phyloP scores from a whole-genome alignment of 345 rosid species.

The Salix viminalis region DNA sequence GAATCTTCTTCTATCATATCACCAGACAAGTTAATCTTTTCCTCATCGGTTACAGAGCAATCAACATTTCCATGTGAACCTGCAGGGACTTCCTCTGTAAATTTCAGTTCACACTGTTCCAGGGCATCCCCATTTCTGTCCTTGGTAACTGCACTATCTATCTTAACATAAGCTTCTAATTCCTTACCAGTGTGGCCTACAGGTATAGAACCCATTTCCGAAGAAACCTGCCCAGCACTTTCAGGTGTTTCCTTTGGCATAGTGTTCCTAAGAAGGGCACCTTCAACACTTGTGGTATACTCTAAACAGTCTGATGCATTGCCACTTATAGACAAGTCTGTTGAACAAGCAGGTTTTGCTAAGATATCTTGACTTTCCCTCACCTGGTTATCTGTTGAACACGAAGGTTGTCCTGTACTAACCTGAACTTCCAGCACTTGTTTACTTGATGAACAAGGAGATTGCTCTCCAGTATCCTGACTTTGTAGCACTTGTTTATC shows the following conservation, averaged over 20 bases:
- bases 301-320: slow-evolving; percentile 14
- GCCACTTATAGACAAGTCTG: slow-evolving; percentile 18
- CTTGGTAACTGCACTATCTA: slow-evolving; percentile 26
- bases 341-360: slow-evolving; percentile 22
- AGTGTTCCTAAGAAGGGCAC: slow-evolving; percentile 13
- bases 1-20: slow-evolving; percentile 43
- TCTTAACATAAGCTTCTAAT: slow-evolving; percentile 23
- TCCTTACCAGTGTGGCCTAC: slow-evolving; percentile 24
- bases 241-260: slow-evolving; percentile 19
- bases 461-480: slow-evolving; percentile 1
- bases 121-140: slow-evolving; percentile 23
- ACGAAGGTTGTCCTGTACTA: neutral
- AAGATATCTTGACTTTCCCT: slow-evolving; percentile 1
- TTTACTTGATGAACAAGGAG: slow-evolving; percentile 4
- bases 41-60: slow-evolving; percentile 46
- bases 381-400: neutral
- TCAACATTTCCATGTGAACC: slow-evolving; percentile 38
- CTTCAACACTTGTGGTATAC: slow-evolving; percentile 10
- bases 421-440: neutral
- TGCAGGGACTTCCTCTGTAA: slow-evolving; percentile 17
- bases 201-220: slow-evolving; percentile 15
- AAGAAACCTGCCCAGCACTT: slow-evolving; percentile 22
- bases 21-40: slow-evolving; percentile 50
- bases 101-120: slow-evolving; percentile 19
- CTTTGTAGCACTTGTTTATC: slow-evolving; percentile 4